Conservation (phyloP, 2,329 filamentous ascomycete species). For the Ceratocystis variospora region DNA sequence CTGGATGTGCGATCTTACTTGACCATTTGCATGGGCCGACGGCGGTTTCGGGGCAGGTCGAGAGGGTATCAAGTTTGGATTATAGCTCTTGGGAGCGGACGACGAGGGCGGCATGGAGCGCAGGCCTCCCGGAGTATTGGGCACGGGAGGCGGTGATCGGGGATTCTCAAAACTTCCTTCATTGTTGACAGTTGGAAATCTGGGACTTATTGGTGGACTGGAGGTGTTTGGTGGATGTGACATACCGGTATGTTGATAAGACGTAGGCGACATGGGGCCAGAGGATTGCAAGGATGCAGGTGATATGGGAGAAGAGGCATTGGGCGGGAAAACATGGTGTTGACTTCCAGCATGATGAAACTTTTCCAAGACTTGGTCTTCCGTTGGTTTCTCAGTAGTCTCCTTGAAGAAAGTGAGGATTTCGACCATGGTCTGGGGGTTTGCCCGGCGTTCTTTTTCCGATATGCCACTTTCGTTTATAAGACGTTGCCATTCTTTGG, state of each 20-base stretch:
- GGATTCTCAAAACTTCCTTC: slow-evolving; percentile 97
- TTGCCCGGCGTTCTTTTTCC: slow-evolving; percentile 87
- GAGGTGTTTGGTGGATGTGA: slow-evolving; percentile 39
- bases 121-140: slow-evolving; percentile 32
- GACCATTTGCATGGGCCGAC: slow-evolving; percentile 43
- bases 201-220: slow-evolving; percentile 69
- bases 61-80: slow-evolving; percentile 51
- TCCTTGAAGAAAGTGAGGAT: slow-evolving; percentile 97
- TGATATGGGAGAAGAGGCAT: slow-evolving; percentile 30
- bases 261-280: slow-evolving; percentile 34
- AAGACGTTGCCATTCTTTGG: slow-evolving; percentile 94
- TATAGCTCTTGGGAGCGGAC: slow-evolving; percentile 36
- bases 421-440: slow-evolving; percentile 89
- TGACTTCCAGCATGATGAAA: slow-evolving; percentile 58
- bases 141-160: slow-evolving; percentile 79
- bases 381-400: slow-evolving; percentile 63
- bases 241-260: slow-evolving; percentile 44
- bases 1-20: slow-evolving; percentile 35
- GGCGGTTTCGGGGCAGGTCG: slow-evolving; percentile 78
- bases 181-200: slow-evolving; percentile 72
- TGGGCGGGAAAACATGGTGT: slow-evolving; percentile 35
- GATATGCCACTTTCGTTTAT: slow-evolving; percentile 93
- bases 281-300: slow-evolving; percentile 33
- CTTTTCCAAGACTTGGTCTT: slow-evolving; percentile 89
- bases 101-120: slow-evolving; percentile 22